Evolutionary conservation across 345 rosid species (phyloP), one percentile per base, ranked within the genome.

Genomic region (Citrus trifoliata): DNA sequence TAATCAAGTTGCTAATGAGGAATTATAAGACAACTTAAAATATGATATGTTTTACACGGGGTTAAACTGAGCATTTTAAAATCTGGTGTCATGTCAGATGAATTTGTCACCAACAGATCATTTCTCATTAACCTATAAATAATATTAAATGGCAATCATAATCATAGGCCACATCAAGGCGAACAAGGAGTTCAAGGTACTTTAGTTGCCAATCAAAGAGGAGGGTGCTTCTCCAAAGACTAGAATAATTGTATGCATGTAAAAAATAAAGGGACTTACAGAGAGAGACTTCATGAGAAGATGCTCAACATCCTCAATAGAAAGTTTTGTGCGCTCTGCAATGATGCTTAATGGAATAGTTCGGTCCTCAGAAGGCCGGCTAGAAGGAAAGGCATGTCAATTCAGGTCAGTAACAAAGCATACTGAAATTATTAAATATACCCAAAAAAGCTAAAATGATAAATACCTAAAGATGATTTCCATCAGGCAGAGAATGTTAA

Each of bases 201-300:
- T 59, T 65, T 63, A 19, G 40, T 53, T 53, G 58, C 58, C 58
- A 53, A 53, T 53, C 58, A 18, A 53, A 53, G 58, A 53, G 58
- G 58, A 53, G 58, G 58, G 58, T 4, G 58, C 58, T 53, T 53
- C 21, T 33, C 12, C 56, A 68, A 24, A 24, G 7, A 40, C 46
- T 5, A 10, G 7, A 24, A 74, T 33, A 14, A 53, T 28, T 9
- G 4, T 37, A 25, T 12, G 61, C 53, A 7, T 19, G 74, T 19
- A 42, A 74, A 40, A 74, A 42, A 65, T 65, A 42, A 67, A 60
- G 76, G 62, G 64, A 88, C 99, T 90, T 88, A 97, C 99, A 68
- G 99, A 97, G 55, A 97, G 90, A 75, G 96, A 89, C 91, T 97
- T 97, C 95, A 97, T 93, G 79, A 97, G 93, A 82, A 97, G 99